Evolutionary conservation across 2,329 filamentous ascomycete genomes (phyloP).

Genomic region (Colletotrichum musae): DNA sequence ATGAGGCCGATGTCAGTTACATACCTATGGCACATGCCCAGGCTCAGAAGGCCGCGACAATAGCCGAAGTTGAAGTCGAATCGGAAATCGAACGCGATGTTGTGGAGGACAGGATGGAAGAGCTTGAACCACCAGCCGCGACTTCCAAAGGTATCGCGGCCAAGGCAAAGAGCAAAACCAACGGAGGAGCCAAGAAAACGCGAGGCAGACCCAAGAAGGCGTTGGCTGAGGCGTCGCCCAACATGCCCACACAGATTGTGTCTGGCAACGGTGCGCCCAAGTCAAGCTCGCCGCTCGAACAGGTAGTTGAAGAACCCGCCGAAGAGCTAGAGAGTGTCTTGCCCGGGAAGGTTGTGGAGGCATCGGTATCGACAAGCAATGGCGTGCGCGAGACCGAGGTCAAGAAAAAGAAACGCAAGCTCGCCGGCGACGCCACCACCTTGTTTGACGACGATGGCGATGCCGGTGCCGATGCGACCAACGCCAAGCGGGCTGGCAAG

Average conservation of each 20-base stretch:
- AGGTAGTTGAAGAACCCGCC: constrained; percentile 56
- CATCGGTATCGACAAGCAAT: constrained; percentile 45
- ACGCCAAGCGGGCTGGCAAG: constrained; percentile 52
- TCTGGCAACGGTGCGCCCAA: constrained; percentile 50
- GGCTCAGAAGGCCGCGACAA: constrained; percentile 18
- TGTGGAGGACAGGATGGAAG: neutral
- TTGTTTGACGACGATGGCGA: constrained; percentile 78
- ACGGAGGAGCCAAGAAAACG: constrained; percentile 49
- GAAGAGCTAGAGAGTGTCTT: constrained; percentile 46
- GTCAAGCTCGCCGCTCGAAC: constrained; percentile 53
- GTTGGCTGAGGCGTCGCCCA: constrained; percentile 62
- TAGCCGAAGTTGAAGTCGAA: constrained; percentile 29
- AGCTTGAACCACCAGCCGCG: constrained; percentile 31
- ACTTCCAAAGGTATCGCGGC: constrained; percentile 43
- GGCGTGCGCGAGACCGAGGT: constrained; percentile 55
- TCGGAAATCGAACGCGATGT: neutral
- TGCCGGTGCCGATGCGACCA: constrained; percentile 44
- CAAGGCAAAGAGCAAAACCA: constrained; percentile 44
- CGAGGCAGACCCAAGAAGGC: constrained; percentile 64
- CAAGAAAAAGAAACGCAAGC: constrained; percentile 81
- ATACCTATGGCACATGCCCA: constrained; percentile 33
- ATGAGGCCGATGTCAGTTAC: constrained; percentile 39
- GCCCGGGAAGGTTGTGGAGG: constrained; percentile 48
- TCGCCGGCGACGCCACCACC: constrained; percentile 74
- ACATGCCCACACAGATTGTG: constrained; percentile 51